Percentiles rank a stretch among this genome's conserved stretches.
These are phyloP conservation scores for Xylaria multiplex DNA, from an alignment of 2,329 filamentous ascomycete species.

Conservation along the genomic window DNA sequence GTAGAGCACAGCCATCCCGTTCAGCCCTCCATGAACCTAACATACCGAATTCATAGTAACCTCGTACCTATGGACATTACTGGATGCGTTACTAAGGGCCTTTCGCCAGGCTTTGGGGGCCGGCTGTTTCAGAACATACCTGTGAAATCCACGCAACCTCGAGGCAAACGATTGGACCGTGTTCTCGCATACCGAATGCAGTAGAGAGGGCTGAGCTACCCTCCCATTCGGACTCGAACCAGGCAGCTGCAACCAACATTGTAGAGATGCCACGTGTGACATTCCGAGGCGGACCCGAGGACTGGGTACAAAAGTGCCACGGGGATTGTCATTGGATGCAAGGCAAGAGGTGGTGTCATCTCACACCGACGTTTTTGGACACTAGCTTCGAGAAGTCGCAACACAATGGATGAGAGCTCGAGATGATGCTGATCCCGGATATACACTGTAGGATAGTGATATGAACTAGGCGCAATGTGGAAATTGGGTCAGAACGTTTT, in stretches of 20 bases:
- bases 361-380: constrained; percentile 30
- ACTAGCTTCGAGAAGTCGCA: not conserved
- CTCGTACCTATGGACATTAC: not conserved
- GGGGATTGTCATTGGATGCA: not conserved
- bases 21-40: not conserved
- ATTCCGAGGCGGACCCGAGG: constrained; percentile 7
- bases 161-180: not conserved
- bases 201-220: not conserved
- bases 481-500: not conserved
- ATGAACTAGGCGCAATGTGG: not conserved
- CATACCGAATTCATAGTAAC: not conserved
- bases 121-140: constrained; percentile 4
- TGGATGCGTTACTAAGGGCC: not conserved
- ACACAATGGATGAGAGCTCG: not conserved
- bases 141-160: not conserved
- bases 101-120: constrained; percentile 18
- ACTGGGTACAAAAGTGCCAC: constrained; percentile 16
- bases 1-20: constrained; percentile 5
- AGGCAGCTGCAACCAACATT: constrained; percentile 2
- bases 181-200: not conserved
- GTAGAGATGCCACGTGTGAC: constrained; percentile 26
- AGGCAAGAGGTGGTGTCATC: constrained; percentile 11
- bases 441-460: constrained; percentile 8
- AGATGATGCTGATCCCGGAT: not conserved
- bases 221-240: not conserved